These are phyloP conservation scores for Aspergillus heteromorphus DNA, from an alignment of 495 filamentous ascomycete genomes.

Conservation along the genomic window DNA sequence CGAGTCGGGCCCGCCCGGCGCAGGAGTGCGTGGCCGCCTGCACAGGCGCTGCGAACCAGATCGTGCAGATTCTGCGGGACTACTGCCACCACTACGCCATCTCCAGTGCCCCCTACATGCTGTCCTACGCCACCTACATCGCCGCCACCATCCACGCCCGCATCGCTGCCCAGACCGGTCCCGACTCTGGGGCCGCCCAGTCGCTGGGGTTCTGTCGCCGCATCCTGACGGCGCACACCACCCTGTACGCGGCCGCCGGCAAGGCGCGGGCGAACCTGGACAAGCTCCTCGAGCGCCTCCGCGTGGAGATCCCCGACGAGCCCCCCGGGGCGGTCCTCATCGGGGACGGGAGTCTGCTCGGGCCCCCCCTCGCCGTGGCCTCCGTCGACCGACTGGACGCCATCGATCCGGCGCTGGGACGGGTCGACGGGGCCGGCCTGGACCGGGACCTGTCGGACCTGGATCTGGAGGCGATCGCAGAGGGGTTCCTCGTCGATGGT, in stretches of 20 bases:
- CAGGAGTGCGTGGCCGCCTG: not conserved
- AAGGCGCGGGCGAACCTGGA: not conserved
- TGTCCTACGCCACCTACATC: conserved; percentile 32
- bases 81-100: not conserved
- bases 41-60: not conserved
- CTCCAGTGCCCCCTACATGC: conserved; percentile 25
- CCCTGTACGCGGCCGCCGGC: not conserved
- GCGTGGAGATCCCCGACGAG: not conserved
- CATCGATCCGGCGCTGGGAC: not conserved
- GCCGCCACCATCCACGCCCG: conserved; percentile 30
- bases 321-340: too few species aligned
- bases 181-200: not conserved
- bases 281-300: not conserved
- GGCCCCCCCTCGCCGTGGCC: not conserved
- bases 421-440: not conserved
- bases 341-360: not conserved
- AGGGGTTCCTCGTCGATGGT: not conserved
- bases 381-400: not conserved
- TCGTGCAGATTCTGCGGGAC: not conserved
- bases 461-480: not conserved
- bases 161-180: conserved; percentile 2
- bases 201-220: not conserved
- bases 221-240: not conserved
- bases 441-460: not conserved
- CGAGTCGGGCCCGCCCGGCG: not conserved